phyloP scores from a whole-genome alignment of 257 asterid species.

The Solanum chiquidenum region DNA sequence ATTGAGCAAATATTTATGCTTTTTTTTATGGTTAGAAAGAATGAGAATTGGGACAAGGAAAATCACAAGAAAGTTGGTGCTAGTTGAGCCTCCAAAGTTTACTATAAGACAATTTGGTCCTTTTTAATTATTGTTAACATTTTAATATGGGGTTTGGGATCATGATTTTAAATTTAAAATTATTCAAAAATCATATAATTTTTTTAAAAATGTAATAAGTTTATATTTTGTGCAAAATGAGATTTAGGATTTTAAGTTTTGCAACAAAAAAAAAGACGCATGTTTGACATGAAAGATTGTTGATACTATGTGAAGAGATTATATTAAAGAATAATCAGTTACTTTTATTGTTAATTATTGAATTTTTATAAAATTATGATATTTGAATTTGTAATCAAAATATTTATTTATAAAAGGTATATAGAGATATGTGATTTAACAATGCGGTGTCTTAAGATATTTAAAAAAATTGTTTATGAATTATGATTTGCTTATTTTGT shows the following conservation, averaged over 20 bases:
- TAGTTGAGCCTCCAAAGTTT: background rate
- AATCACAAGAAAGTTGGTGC: background rate
- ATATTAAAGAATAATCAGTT: too few species aligned
- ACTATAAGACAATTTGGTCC: background rate
- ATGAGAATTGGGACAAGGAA: background rate
- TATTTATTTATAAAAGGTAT: too few species aligned
- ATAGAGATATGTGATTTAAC: background rate
- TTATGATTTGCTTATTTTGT: too few species aligned
- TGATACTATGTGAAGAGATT: background rate
- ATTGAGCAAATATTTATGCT: background rate
- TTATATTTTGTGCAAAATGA: background rate
- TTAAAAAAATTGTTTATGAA: too few species aligned
- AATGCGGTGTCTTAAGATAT: background rate
- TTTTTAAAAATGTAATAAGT: too few species aligned
- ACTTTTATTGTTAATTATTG: too few species aligned
- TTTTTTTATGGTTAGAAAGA: background rate
- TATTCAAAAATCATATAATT: background rate
- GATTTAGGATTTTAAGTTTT: background rate
- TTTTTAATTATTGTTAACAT: background rate
- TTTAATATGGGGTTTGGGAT: background rate
- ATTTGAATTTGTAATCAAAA: too few species aligned
- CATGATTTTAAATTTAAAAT: background rate
- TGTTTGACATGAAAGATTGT: background rate
- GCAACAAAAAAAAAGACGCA: rapidly evolving
- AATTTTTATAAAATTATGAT: too few species aligned